These are phyloP conservation scores for Talaromyces stipitatus DNA, from an alignment of 495 filamentous ascomycete genomes.

Conservation along the genomic window DNA sequence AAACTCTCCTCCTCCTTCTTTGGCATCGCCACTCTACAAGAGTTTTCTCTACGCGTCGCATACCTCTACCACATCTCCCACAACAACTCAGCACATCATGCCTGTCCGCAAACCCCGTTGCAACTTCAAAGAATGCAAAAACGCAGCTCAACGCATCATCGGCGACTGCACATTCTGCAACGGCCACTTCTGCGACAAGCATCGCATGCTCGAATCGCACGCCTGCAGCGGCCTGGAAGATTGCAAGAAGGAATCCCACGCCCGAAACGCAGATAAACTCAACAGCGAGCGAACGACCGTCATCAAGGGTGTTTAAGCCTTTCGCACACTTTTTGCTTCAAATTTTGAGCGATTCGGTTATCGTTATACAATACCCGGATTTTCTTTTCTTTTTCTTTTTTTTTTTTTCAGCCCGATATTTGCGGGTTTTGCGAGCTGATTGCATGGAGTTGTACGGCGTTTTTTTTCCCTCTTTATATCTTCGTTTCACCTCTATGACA, in stretches of 20 bases:
- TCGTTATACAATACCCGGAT: constrained; percentile 13
- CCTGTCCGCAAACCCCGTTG: constrained; percentile 78
- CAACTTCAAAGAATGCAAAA: constrained; percentile 80
- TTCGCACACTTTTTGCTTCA: background rate
- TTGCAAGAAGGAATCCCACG: constrained; percentile 93
- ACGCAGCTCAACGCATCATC: constrained; percentile 79
- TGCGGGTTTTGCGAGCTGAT: constrained; percentile 5
- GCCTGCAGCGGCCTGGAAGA: constrained; percentile 90
- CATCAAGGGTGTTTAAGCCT: constrained; percentile 51
- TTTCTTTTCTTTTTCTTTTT: constrained; percentile 4
- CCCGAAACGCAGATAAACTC: constrained; percentile 84
- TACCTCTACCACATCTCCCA: constrained; percentile 17
- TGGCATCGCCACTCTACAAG: background rate
- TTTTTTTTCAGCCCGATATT: constrained; percentile 5
- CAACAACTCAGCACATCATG: constrained; percentile 23
- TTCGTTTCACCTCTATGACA: background rate
- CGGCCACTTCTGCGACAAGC: constrained; percentile 89
- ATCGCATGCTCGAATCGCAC: constrained; percentile 88
- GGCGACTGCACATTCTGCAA: constrained; percentile 94
- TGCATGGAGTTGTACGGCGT: constrained; percentile 18
- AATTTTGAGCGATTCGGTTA: constrained; percentile 5
- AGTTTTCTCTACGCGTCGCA: constrained; percentile 17
- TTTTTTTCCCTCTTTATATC: background rate
- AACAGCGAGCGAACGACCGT: constrained; percentile 77
- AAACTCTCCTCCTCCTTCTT: constrained; percentile 5